Base-by-base conservation (phyloP, 345 rosid species). In the Turritis glabra region DNA sequence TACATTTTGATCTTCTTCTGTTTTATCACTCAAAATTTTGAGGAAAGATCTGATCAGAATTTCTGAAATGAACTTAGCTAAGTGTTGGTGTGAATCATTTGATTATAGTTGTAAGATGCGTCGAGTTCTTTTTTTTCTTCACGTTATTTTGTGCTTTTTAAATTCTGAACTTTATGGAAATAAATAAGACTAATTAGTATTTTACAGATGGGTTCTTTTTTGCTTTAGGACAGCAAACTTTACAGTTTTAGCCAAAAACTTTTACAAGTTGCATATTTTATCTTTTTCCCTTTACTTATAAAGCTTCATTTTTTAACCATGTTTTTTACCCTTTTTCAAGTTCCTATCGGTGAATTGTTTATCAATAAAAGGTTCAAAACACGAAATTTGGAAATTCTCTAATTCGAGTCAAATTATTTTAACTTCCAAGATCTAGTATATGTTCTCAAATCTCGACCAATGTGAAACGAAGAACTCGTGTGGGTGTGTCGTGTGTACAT, bases 391-490 rank as follows among this genome's bases (percentile, higher is more conserved):
- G 44, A 67, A 60, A 35, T 57, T 29, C 60, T 67, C 38, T 75
- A 68, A 22, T 75, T 29, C 21, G 69, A 38, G 69, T 68, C 51
- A 48, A 4, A 18, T 37, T 37, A 60, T 61, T 30, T 30, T 15
- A 14, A 41, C 8, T 37, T 37, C 19, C 27, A 75, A 76, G 29
- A 60, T 68, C 21, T 37, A 35, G 22, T 40, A 22, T 61, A 13
- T 37, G 53, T 74, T 57, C 19, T 74, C 30, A 50, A 48, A 60
- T 40, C 38, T 60, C 25, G 64, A 76, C 69, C 57, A 68, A 69
- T 69, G 80, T 76, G 75, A 69, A 76, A 76, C 69, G 57, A 69
- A 76, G 70, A 69, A 76, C 57, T 69, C 33, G 35, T 69, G 70
- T 69, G 32, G 61, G 40, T 68, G 29, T 67, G 38, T 38, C n/a